Evolutionary conservation across 176 grass and related monocot species (phyloP), one percentile per base, ranked within the genome.

Genomic region (Stipa capillata): DNA sequence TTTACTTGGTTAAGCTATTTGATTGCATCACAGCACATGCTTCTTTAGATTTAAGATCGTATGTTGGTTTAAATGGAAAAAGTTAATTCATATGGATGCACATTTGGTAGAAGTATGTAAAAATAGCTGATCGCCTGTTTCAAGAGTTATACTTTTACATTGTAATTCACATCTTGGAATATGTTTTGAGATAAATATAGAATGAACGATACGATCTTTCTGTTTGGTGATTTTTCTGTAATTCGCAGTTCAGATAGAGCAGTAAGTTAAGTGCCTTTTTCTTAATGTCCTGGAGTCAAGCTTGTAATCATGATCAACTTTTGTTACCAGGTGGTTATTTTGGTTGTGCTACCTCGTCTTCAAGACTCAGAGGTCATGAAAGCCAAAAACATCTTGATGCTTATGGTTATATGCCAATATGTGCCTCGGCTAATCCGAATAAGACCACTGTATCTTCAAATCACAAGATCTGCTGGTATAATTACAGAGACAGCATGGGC

Each of bases 391-490:
- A 47, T 86, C 27, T 78, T 94, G 66, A 90, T 97, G 85, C 28
- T 83, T 61, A 86, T 92, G 40, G 73, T 97, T 70, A 85, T 97
- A 94, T 89, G 82, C 55, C 94, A 97, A 43, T 97, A 97, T 84
- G 74, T 97, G 41, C 94, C 94, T 73, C 89, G 94, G 21, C 79
- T 97, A 31, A 74, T 92, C 55, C 62, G 94, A 59, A 97, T 97
- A 84, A 86, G 90, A 70, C 91, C 94, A 44, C 82, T 97, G 44
- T 97, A 97, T 86, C 89, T 85, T 29, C 86, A 94, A 90, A 91
- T 97, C 82, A 97, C 89, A 45, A 88, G 91, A 77, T 94, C 91
- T 32, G 89, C 91, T 82, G 94, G 94, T 35, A 89, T 94, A 58
- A 92, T 97, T 59, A 80, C 89, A 73, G 89, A 94, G 82, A 97